Base-by-base conservation (phyloP, 2,329 filamentous ascomycete genomes). In the Pochonia chlamydosporia region DNA sequence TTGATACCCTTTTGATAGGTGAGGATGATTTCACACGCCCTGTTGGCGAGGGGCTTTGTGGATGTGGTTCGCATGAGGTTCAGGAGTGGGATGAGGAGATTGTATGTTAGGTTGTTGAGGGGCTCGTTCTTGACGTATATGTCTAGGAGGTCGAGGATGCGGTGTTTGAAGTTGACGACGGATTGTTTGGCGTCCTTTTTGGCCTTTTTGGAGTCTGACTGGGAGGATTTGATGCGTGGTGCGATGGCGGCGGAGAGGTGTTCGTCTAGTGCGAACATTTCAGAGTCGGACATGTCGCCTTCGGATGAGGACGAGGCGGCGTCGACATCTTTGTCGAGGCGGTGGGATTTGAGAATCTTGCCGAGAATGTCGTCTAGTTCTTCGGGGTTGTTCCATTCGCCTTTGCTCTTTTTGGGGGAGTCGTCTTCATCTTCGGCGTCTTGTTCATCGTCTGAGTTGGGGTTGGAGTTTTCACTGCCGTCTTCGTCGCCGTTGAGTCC, bases 131-230 rank as follows among this genome's bases (percentile, higher is more conserved):
- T 90, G 53, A 93, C 75, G 65, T 89, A 97, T 53, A 93, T 86
- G 50, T 86, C 81, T 10, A 97, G 75, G 1, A 97, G 78, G 60
- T 97, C 93, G 4, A 97, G 78, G 5, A 96, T 85, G 36, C 91
- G 87, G 65, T 89, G 88, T 73, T 99, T 99, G 77, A 99, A 96
- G 67, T 92, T 91, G 59, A 95, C 73, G 61, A 97, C 88, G 18
- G 83, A 89, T 56, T 92, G 87, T 62, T 89, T 93, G 46, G 92
- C 91, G 50, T 92, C 86, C 61, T 89, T 89, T 58, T 87, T 86
- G 60, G 93, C 84, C 66, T 91, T 87, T 70, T 91, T 93, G 61
- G 86, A 85, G 63, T 77, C 84, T 2, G 73, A 70, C 14, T 72
- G 72, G 18, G 39, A 48, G 16, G 58, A 56, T 63, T 89, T 84